These are phyloP conservation scores for Geotrichum histeridarum DNA, from an alignment of 1,139 yeast genomes.

Conservation along the genomic window DNA sequence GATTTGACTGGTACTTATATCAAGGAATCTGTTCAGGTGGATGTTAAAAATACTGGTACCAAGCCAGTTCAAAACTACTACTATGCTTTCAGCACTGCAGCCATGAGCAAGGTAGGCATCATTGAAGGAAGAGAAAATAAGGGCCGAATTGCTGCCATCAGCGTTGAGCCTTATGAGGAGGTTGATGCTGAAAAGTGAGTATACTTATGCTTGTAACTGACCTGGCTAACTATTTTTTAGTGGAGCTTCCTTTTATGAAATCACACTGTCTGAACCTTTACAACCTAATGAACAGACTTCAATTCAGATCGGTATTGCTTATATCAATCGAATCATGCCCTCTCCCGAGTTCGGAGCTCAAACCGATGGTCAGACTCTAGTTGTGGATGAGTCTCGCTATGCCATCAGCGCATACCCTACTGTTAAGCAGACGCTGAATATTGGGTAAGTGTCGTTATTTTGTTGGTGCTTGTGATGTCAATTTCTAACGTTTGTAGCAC, in stretches of 20 bases:
- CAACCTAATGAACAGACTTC: constrained; percentile 53
- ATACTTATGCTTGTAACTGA: constrained; percentile 13
- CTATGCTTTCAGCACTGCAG: constrained; percentile 46
- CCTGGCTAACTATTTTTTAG: constrained; percentile 13
- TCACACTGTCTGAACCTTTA: constrained; percentile 60
- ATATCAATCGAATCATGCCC: constrained; percentile 50
- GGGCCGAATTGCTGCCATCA: constrained; percentile 18
- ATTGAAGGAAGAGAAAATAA: constrained; percentile 35
- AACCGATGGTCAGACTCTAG: constrained; percentile 57
- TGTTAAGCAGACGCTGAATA: constrained; percentile 35
- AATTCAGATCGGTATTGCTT: constrained; percentile 51
- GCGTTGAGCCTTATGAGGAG: constrained; percentile 20
- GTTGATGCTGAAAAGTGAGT: constrained; percentile 21
- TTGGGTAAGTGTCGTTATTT: constrained; percentile 7
- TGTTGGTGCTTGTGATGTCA: neutral
- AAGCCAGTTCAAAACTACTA: constrained; percentile 54
- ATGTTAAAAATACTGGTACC: constrained; percentile 54
- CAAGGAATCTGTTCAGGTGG: constrained; percentile 55
- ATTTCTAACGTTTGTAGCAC: constrained; percentile 6
- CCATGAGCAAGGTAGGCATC: constrained; percentile 47
- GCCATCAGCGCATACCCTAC: constrained; percentile 65
- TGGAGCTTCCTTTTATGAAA: constrained; percentile 39
- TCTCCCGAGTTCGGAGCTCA: constrained; percentile 60
- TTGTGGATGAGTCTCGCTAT: constrained; percentile 51
- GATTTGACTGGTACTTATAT: constrained; percentile 67